Base-by-base conservation (phyloP, 768 basidiomycete genomes). In the Boletus insuetus region DNA sequence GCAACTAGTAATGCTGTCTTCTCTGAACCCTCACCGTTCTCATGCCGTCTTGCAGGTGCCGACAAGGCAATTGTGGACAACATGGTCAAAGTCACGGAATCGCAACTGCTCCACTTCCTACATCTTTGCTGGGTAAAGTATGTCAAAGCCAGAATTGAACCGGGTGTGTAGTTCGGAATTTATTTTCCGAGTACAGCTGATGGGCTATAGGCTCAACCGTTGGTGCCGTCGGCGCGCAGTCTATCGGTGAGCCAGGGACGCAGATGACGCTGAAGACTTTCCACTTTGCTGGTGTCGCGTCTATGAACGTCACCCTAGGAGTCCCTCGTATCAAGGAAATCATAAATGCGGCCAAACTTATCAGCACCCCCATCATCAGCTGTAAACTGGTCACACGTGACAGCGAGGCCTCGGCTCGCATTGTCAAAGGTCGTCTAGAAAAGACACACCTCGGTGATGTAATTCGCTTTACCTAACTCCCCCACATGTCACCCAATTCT, bases 251-350 rank as follows among this genome's bases (percentile, higher is more conserved):
- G 73, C 97, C 97, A 1, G 97, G 96, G 40, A 99, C 97, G 0
- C 97, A 99, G 69, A 99, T 99, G 97, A 98, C 96, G 2, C 73
- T 98, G 60, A 98, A 98, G 75, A 98, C 97, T 53, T 99, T 99
- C 85, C 97, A 99, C 79, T 99, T 98, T 73, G 97, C 97, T 64
- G 97, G 97, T 76, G 96, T 99, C 58, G 97, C 97, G 9, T 96
- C 95, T 37, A 99, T 98, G 97, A 98, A 98, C 74, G 94, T 99
- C 59, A 99, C 97, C 0, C 84, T 98, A 37, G 97, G 97, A 73
- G 97, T 98, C n/a, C 97, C 97, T 3, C 96, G 97, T 65, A 98
- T 99, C 75, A 98, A 98, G 73, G 97, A 99, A 73, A 98, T 99
- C 61, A 99, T 99, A 78, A 99, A 98, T 64, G 97, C 94, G 3